Evolutionary conservation across 1,284 basidiomycete genomes (phyloP), one percentile per base, ranked within the genome.

Genomic region (Leccinum pachyderme): DNA sequence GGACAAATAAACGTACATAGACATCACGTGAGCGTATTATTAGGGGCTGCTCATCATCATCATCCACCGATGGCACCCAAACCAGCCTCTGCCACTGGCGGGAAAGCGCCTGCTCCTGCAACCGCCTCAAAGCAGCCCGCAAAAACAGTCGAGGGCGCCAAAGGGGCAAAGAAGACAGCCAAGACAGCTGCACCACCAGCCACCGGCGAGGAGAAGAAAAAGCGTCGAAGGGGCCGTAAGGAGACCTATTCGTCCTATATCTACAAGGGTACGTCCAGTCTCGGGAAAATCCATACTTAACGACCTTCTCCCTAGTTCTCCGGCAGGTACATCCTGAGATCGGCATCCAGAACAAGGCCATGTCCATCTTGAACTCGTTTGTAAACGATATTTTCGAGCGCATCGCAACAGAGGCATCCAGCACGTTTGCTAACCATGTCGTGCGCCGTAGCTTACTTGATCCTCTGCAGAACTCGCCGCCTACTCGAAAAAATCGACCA

Each of bases 171-270:
- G 83, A 94, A 93, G 77, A 91, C 88, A 35, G 79, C 86, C 65
- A 85, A 87, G 68, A 77, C 84, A 60, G 82, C 84, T 7, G 75
- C 79, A 11, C 76, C 81, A 57, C 81, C 80, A 9, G 77, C 74
- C 50, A 79, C 74, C 13, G 86, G 82, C 54, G 86, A 91, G 72
- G 93, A 95, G 86, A 93, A 93, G 84, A 88, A 89, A 79, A 81
- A 89, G 75, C 89, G 89, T 77, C 27, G 49, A 41, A 95, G 93
- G 80, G 72, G 83, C 59, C 80, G 89, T 74, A 92, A 91, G 83
- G 92, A 95, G 78, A 93, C 92, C 6, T 95, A 94, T 80, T 89
- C 89, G 46, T 93, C 93, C 1, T 95, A 95, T 80, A 94, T 95
- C 74, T 95, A 94, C 83, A 95, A 94, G 74, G 89, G 89, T 88